phyloP scores from a whole-genome alignment of 306 rosid genomes.

The Heteromeles arbutifolia region DNA sequence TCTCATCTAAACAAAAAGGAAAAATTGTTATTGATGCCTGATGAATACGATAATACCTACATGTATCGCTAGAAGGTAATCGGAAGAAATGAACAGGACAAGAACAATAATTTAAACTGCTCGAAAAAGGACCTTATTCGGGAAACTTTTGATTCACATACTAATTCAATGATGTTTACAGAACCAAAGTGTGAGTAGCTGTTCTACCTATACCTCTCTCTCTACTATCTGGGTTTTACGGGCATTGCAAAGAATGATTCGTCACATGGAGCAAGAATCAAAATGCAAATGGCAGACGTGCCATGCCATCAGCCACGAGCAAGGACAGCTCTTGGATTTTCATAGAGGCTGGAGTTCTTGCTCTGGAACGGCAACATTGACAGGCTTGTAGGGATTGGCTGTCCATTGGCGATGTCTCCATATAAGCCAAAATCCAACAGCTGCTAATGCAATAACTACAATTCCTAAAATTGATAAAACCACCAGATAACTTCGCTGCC shows the following conservation, averaged over 20 bases:
- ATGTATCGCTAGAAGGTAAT: neutral
- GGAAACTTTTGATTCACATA: conserved; percentile 26
- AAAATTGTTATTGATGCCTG: neutral
- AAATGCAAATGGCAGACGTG: conserved; percentile 17
- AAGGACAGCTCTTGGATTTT: conserved; percentile 22
- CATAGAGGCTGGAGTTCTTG: conserved; percentile 89
- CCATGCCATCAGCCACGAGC: conserved; percentile 9
- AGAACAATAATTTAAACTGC: neutral
- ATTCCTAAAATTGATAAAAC: conserved; percentile 39
- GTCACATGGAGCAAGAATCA: conserved; percentile 22
- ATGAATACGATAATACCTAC: neutral
- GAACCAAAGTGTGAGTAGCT: conserved; percentile 2
- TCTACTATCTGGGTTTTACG: conserved; percentile 7
- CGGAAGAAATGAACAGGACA: neutral
- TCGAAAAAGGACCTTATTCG: conserved; percentile 9
- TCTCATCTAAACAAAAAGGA: neutral
- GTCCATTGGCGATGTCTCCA: conserved; percentile 50
- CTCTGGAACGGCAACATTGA: conserved; percentile 53
- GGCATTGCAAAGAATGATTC: conserved; percentile 23
- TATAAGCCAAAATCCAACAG: conserved; percentile 53
- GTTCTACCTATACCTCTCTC: conserved; percentile 23
- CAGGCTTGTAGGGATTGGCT: conserved; percentile 60
- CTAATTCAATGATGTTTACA: conserved; percentile 23
- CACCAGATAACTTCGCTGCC: conserved; percentile 44
- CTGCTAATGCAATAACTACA: conserved; percentile 39